Evolutionary conservation across 768 basidiomycete genomes (phyloP), one percentile per base, ranked within the genome.

Genomic region (Termitomyces sp.): DNA sequence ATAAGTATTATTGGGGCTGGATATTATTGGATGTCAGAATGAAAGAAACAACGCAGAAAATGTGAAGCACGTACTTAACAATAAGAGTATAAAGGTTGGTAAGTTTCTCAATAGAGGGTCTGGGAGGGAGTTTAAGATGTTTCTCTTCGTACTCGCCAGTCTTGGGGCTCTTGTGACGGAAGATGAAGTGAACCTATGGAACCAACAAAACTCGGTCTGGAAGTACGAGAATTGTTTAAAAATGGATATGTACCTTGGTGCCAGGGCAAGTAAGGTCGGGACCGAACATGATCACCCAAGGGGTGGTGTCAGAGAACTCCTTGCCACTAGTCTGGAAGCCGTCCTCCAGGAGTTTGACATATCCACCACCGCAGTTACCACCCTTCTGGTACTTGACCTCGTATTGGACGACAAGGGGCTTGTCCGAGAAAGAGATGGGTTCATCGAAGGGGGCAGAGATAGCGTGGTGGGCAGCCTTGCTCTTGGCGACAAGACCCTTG

Each of bases 301-400:
- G 93, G 7, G 94, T 95, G 68, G 90, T 89, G 74, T 96, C 94
- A 53, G 88, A 88, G 72, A 95, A 95, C 70, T 94, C 93, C 79
- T 94, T 91, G 58, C 91, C 91, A 61, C 87, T 89, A 59, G 89
- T 89, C 78, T 95, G 93, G 85, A 95, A 95, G 58, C 93, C 94
- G 66, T 94, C 88, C 69, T 91, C 88, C 44, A 99, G 85, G 56
- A 98, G 86, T 76, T 98, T 99, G 78, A 98, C 77, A 77, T 99
- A 99, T 39, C 97, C 97, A 79, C 97, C 97, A 74, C 97, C 97
- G 67, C 97, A 98, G 76, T 97, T 97, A 48, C 97, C 93, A 43
- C 96, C 95, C 76, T 98, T 95, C 80, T 99, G 95, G 74, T 97
- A 95, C 78, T 98, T 96, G 78, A 97, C 97, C 72, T 99, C 97